Percentiles rank a stretch among this genome's conserved stretches.
These are phyloP conservation scores for Quercus berberidifolia DNA, from an alignment of 306 rosid species.

Conservation along the genomic window DNA sequence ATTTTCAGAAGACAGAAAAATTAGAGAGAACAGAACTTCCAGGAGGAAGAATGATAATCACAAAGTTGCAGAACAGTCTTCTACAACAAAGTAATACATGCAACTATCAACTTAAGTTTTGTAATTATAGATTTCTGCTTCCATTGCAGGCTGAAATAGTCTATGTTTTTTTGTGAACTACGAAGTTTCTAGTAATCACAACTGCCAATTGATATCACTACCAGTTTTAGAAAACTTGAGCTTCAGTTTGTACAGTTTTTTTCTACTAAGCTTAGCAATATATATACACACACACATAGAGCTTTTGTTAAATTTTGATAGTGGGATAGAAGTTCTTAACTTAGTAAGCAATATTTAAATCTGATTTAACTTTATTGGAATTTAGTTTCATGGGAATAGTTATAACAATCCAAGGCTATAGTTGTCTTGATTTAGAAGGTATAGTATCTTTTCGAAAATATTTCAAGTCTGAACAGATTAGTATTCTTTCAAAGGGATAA, in stretches of 20 bases:
- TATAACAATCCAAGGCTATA: background rate
- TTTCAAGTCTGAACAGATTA: background rate
- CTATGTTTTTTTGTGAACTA: background rate
- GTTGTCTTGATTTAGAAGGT: background rate
- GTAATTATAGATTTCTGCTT: background rate
- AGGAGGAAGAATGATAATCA: background rate
- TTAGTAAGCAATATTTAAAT: background rate
- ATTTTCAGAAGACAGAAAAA: background rate
- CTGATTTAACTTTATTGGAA: background rate
- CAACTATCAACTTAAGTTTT: background rate
- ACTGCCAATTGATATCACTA: background rate
- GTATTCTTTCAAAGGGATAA: background rate
- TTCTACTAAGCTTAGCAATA: background rate
- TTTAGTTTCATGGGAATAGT: background rate
- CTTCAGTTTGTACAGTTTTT: background rate
- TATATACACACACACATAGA: background rate
- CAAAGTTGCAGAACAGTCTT: background rate
- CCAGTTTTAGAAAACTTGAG: background rate
- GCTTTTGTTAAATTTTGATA: background rate
- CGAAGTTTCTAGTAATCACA: background rate
- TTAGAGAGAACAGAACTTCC: background rate
- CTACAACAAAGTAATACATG: background rate
- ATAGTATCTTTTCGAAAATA: background rate
- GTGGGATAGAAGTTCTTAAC: background rate
- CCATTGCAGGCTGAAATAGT: background rate